phyloP scores from a whole-genome alignment of 306 rosid genomes.

The Quercus mongolica region DNA sequence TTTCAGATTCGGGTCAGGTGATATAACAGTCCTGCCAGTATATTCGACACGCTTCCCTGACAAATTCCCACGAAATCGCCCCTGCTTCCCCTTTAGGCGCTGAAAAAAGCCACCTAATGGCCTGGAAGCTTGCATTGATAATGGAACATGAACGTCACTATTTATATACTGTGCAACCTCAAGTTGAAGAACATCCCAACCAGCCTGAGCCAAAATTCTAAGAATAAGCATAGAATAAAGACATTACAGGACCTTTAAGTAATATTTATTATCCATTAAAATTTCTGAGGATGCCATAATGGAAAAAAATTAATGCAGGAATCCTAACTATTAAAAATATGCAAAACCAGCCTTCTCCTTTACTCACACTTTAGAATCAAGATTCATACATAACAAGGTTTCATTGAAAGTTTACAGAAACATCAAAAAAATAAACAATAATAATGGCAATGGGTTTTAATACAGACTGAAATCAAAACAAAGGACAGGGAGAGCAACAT shows the following conservation, averaged over 20 bases:
- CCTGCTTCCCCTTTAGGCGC: constrained; percentile 94
- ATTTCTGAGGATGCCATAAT: background rate
- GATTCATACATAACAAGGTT: background rate
- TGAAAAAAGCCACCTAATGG: constrained; percentile 72
- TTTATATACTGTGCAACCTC: constrained; percentile 83
- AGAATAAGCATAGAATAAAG: constrained; percentile 26
- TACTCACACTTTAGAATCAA: background rate
- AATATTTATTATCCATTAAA: background rate
- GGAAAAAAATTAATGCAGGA: background rate
- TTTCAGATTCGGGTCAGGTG: constrained; percentile 96
- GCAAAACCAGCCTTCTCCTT: background rate
- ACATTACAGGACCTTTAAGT: background rate
- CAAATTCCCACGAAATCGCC: constrained; percentile 89
- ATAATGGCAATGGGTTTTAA: background rate
- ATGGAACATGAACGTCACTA: constrained; percentile 71
- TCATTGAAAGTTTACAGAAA: background rate
- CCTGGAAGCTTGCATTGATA: constrained; percentile 39
- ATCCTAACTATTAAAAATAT: background rate
- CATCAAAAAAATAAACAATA: background rate
- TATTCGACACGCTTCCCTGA: constrained; percentile 93
- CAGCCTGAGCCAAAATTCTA: constrained; percentile 41
- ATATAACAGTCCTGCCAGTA: constrained; percentile 94
- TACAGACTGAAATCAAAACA: background rate
- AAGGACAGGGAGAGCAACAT: background rate
- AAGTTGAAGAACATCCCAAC: constrained; percentile 66